Evolutionary conservation across 805 yeast genomes (phyloP), one percentile per base, ranked within the genome.

Genomic region (Candida maesae): DNA sequence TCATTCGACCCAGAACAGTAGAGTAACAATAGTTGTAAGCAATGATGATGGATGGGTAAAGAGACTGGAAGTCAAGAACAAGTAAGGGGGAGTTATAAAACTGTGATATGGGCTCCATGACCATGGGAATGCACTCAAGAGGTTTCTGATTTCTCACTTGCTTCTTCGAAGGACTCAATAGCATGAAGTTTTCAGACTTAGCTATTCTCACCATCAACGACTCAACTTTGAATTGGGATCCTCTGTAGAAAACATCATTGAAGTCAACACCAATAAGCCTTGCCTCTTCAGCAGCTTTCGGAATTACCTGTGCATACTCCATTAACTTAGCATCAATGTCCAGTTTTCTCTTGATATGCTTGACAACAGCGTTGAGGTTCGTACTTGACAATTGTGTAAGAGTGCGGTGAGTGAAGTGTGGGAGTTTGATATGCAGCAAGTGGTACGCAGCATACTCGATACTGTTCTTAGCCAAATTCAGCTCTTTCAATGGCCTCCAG

Each of bases 151-250:
- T 73, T 52, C 84, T 84, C 0, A 93, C 97, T 47, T 87, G 86
- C 33, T 72, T 65, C 52, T 84, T 82, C 21, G 86, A 78, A 0
- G 99, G 96, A 0, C 96, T 84, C 6, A 81, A 64, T 41, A 89
- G 57, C 31, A 91, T 59, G 38, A 72, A 78, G 56, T 84, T 84
- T 56, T 89, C 95, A 2, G 79, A 68, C 52, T 88, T 87, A 19
- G 93, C 76, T 15, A 93, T 62, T 39, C 99, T 64, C 3, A 78
- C 63, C 49, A 93, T 63, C 28, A 90, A 71, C 1, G 97, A 85
- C 56, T 93, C 99, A 2, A 93, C 96, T 57, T 87, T 90, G 58
- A 72, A 93, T 56, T 93, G 99, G 0, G 98, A 91, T 0, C 99
- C 99, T 44, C 99, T 62, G 38, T 86, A 84, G 45, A 84, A 78